phyloP scores from a whole-genome alignment of 352 stramenopile species.

The Thraustochytrium striatum region DNA sequence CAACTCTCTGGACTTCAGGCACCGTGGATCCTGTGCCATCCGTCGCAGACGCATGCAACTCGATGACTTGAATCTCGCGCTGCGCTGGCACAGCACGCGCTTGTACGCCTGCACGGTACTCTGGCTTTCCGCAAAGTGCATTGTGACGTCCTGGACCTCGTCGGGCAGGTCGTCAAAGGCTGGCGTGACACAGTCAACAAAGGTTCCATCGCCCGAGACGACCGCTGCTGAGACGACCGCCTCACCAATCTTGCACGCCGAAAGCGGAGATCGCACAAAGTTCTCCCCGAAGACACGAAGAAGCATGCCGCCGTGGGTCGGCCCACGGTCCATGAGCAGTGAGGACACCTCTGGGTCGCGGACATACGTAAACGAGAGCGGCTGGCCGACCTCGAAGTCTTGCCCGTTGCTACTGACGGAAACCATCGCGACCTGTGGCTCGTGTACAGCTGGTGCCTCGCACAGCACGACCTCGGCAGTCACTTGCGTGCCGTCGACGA shows the following conservation, averaged over 20 bases:
- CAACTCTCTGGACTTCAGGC: slow-evolving; percentile 16
- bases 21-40: neutral
- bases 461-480: neutral
- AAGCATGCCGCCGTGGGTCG: neutral
- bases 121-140: neutral
- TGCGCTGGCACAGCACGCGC: slow-evolving; percentile 20
- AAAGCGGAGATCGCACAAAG: slow-evolving; percentile 19
- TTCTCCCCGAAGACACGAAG: slow-evolving; percentile 22
- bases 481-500: neutral
- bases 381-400: neutral
- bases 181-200: slow-evolving; percentile 29
- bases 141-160: slow-evolving; percentile 21
- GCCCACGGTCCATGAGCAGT: neutral
- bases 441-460: neutral
- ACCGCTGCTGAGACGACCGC: neutral
- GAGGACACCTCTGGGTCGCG: neutral
- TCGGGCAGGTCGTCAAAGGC: neutral
- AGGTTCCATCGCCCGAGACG: slow-evolving; percentile 4
- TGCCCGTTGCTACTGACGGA: slow-evolving; percentile 24
- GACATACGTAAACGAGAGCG: neutral
- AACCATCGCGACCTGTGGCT: neutral
- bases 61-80: neutral
- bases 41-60: neutral
- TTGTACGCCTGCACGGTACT: too few species aligned
- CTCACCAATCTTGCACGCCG: slow-evolving; percentile 24